Conservation (phyloP, 495 filamentous ascomycete species). For the Halenospora varia region DNA sequence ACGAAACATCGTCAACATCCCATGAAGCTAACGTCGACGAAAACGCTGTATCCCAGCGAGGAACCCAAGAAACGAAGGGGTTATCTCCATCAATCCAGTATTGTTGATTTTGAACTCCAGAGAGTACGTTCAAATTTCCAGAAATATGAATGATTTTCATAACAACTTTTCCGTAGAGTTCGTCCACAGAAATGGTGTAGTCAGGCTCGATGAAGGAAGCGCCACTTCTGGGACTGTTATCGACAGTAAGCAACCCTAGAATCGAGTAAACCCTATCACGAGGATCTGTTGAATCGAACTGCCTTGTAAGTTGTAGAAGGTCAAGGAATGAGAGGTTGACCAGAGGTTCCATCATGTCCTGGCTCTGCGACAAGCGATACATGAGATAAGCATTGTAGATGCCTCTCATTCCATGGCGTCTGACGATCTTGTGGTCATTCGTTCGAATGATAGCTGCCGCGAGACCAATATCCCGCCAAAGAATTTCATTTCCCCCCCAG, state of each 20-base stretch:
- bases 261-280: constrained; percentile 18
- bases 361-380: constrained; percentile 9
- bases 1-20: background rate
- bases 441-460: constrained; percentile 19
- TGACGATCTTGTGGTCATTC: constrained; percentile 5
- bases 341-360: background rate
- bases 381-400: constrained; percentile 20
- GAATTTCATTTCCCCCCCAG: constrained; percentile 16
- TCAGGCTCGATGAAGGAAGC: constrained; percentile 5
- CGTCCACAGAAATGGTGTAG: background rate
- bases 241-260: constrained; percentile 13
- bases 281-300: constrained; percentile 8
- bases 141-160: background rate
- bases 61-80: background rate
- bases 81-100: too few species aligned
- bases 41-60: background rate
- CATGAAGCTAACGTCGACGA: background rate
- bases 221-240: background rate
- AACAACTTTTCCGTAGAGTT: background rate
- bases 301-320: constrained; percentile 14
- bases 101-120: background rate
- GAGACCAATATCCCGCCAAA: constrained; percentile 16
- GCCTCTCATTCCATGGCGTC: background rate
- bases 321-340: constrained; percentile 14
- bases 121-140: background rate